Evolutionary conservation across 805 yeast genomes (phyloP).

Genomic region (Lachancea quebecensis): DNA sequence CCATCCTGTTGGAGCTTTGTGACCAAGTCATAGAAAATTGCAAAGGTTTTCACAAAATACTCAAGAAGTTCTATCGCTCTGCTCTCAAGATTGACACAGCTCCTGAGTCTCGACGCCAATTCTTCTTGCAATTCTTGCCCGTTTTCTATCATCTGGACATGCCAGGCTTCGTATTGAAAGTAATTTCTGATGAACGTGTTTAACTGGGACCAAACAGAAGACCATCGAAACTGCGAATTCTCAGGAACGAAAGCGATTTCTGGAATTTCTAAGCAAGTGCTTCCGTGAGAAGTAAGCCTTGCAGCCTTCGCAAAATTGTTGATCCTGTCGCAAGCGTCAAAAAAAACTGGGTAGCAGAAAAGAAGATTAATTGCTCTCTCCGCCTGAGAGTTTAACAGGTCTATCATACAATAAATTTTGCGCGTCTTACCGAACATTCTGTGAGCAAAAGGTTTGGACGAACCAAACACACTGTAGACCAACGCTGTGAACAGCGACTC

Average conservation of each 20-base stretch:
- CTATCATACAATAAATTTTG: constrained; percentile 4
- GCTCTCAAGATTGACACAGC: neutral
- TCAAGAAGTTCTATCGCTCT: constrained; percentile 1
- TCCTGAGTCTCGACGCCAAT: neutral
- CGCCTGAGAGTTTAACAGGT: constrained; percentile 2
- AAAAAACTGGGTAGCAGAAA: neutral
- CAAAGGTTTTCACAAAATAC: constrained; percentile 3
- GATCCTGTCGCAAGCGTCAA: constrained; percentile 1
- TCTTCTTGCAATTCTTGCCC: neutral
- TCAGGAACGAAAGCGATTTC: constrained; percentile 6
- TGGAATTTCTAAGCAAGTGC: constrained; percentile 1
- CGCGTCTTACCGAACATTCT: constrained; percentile 5
- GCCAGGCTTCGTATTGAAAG: neutral
- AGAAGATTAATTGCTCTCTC: neutral
- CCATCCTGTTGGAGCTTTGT: constrained; percentile 3
- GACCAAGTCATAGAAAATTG: constrained; percentile 1
- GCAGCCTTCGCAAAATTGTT: constrained; percentile 1
- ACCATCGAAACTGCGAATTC: constrained; percentile 5
- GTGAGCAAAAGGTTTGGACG: constrained; percentile 1
- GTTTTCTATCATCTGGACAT: neutral
- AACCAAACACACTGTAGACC: neutral
- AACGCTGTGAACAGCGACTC: neutral
- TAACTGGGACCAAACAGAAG: constrained; percentile 8
- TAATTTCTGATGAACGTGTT: constrained; percentile 5
- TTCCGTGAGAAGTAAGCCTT: neutral